Evolutionary conservation across 352 stramenopile genomes (phyloP).

Genomic region (Nothophytophthora sp.): DNA sequence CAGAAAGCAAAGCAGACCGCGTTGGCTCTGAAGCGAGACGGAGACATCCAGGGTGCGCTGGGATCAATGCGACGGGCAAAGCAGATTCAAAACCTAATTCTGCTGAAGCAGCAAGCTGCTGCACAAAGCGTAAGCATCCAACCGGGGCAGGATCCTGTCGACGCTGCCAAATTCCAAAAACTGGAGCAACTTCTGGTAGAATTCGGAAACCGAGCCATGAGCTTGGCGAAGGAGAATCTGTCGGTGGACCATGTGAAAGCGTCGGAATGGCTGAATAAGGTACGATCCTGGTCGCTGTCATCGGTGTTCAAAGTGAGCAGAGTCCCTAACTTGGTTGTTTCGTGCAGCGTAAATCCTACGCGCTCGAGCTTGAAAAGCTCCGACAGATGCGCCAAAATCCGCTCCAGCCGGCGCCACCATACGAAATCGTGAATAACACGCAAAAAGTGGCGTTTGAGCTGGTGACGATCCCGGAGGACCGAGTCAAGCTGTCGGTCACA

Average conservation of each 20-base stretch:
- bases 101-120: constrained; percentile 38
- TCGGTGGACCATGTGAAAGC: constrained; percentile 47
- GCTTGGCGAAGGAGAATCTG: constrained; percentile 52
- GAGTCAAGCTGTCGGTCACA: constrained; percentile 50
- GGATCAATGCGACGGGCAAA: constrained; percentile 70
- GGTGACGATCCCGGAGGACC: constrained; percentile 44
- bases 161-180: constrained; percentile 44
- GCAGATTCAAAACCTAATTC: constrained; percentile 63
- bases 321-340: too few relatives aligned
- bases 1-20: constrained; percentile 41
- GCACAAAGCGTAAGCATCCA: background rate
- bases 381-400: constrained; percentile 49
- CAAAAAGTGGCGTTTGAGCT: constrained; percentile 50
- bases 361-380: constrained; percentile 45
- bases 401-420: constrained; percentile 49
- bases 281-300: too few relatives aligned
- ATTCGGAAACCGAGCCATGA: constrained; percentile 59
- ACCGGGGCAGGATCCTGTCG: constrained; percentile 13
- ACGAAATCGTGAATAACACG: constrained; percentile 37
- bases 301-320: too few relatives aligned
- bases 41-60: constrained; percentile 57
- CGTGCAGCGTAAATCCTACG: constrained; percentile 71
- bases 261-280: constrained; percentile 59
- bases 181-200: constrained; percentile 68
- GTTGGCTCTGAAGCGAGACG: constrained; percentile 56